Evolutionary conservation across 225 moss, liverwort and hornwort genomes (phyloP), one percentile per base, ranked within the genome.

Genomic region (Anthoceros angustus): DNA sequence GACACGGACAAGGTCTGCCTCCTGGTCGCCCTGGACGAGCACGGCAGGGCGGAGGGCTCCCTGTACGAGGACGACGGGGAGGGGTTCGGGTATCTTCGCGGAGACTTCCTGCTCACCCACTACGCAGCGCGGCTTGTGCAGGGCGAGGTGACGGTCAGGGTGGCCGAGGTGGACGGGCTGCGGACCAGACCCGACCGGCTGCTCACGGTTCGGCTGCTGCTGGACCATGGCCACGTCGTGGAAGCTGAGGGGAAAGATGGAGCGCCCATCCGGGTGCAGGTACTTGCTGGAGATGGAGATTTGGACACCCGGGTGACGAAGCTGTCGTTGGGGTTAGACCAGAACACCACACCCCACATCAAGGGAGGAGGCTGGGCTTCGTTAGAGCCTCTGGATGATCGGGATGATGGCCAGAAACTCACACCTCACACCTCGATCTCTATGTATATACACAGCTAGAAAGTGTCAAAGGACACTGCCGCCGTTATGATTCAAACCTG

Each of bases 61-160:
- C 55, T 55, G 16, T 55, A 55, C 55, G 55, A 55, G 55, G 55
- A 55, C 55, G 55, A 18, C 16, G 55, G 55, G 4, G 55, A 55
- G 8, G 55, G 55, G 1, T 55, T 55, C 18, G 55, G n/a, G 14
- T 55, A 55, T 12, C 14, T 55, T 7, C 8, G 14, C 18, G 55
- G 55, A 18, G 55, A 55, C 55, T 8, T 0, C n/a, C 55, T 55
- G 18, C 55, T 55, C 0, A 55, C 55, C n/a, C 55, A 20, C 55
- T 55, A 55, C 55, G 23, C 55, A 9, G 55, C 55, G 4, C 55
- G 4, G 12, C 55, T 55, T 55, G 55, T 2, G 2, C 10, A 55
- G 55, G 55, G n/a, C n/a, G 55, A 55, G 55, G 55, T 55, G 8
- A 23, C 23, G 55, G 18, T 55, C n/a, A 15, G n/a, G 1, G 55